These are phyloP conservation scores for Neopestalotiopsis rosae DNA, from an alignment of 2,329 filamentous ascomycete species.

Conservation along the genomic window DNA sequence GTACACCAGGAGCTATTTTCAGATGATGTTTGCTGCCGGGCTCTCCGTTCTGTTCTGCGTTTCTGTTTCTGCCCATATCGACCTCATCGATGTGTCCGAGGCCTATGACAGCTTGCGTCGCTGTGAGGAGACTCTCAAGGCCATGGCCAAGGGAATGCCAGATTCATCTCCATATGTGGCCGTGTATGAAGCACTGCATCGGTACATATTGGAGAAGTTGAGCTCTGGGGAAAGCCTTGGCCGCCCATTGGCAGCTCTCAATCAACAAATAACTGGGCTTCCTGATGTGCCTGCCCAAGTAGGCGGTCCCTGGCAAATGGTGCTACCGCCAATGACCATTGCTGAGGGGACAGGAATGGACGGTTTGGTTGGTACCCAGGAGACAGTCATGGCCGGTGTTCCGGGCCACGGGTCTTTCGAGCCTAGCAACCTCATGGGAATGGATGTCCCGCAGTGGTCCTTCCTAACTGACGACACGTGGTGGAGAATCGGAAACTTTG, in stretches of 20 bases:
- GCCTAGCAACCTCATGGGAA: not conserved
- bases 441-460: not conserved
- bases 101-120: conserved; percentile 19
- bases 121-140: conserved; percentile 30
- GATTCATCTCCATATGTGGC: conserved; percentile 33
- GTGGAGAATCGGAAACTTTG: conserved; percentile 28
- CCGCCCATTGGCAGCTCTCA: conserved; percentile 11
- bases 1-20: conserved; percentile 53
- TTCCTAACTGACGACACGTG: conserved; percentile 25
- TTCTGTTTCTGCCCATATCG: conserved; percentile 19
- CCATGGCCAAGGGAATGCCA: conserved; percentile 32
- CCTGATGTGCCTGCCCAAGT: not conserved
- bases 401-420: not conserved
- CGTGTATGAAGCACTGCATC: conserved; percentile 33
- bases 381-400: not conserved
- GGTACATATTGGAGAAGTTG: conserved; percentile 23
- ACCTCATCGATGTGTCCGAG: conserved; percentile 9
- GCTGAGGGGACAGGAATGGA: not conserved
- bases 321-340: not conserved
- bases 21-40: conserved; percentile 51
- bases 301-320: not conserved
- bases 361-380: not conserved
- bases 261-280: not conserved
- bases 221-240: conserved; percentile 3
- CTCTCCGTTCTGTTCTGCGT: conserved; percentile 41